Base-by-base conservation (phyloP, 2,329 filamentous ascomycete species). In the Cytospora paraplurivora region DNA sequence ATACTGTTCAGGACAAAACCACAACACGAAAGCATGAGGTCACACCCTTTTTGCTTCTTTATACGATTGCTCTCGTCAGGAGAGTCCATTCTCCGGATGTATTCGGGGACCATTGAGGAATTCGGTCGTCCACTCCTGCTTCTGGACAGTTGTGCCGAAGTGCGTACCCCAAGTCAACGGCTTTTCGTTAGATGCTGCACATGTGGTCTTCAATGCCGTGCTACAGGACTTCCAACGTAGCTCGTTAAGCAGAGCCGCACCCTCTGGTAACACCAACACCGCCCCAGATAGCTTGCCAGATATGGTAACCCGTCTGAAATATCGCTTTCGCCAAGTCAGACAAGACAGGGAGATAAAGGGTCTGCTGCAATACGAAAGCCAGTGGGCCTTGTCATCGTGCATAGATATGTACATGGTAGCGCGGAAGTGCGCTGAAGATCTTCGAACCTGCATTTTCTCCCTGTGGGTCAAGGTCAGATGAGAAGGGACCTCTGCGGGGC, bases 221-320 rank as follows among this genome's bases (percentile, higher is more conserved):
- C 32, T 21, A 44, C 12, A 47, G 38, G 10, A 32, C 21, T 19
- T 11, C 27, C 27, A 27, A 27, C 2, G 27, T 27, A 3, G n/a
- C n/a, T 47, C 50, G 50, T 33, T 33, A 34, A 50, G 52, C 59
- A 55, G 59, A 61, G 59, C 59, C 59, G 59, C 59, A 61, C 6
- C 33, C 51, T 55, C 50, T 55, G 53, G 59, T 61, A 51, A 38
- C 54, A 61, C 58, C 34, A 61, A 54, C 10, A 8, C 38, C 34
- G 47, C 50, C 37, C 33, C 33, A 41, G 21, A 54, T 15, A 6
- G 19, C 15, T 13, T 49, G 51, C 35, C 34, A 21, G 35, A 7
- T n/a, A 6, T 15, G 15, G n/a, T 35, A 35, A 34, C 27, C 44
- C 37, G 38, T 19, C 13, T 32, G 49, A 17, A 19, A 38, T 27